Evolutionary conservation across 208 protist species (phyloP).

Genomic region (Trypanosoma caninum): DNA sequence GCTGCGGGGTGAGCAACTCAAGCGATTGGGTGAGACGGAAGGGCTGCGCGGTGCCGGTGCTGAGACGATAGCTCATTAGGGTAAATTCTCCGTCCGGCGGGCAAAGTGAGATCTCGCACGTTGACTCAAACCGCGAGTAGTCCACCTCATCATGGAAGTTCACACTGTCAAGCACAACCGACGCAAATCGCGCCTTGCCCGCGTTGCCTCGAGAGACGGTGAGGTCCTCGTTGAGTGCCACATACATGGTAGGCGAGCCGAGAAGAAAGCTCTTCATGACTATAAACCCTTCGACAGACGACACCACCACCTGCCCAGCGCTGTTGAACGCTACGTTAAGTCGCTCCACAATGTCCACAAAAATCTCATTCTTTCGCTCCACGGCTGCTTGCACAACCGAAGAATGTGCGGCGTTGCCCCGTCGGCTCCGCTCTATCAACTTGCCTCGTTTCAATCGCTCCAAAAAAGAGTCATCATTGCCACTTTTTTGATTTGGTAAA

Average conservation of each 20-base stretch:
- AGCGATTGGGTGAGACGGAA: conserved; percentile 66
- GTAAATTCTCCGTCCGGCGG: conserved; percentile 84
- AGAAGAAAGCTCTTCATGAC: conserved; percentile 90
- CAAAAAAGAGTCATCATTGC: conserved; percentile 28
- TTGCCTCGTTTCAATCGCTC: conserved; percentile 27
- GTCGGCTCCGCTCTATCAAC: conserved; percentile 32
- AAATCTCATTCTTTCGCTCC: conserved; percentile 85
- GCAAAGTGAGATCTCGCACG: conserved; percentile 57
- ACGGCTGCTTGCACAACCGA: conserved; percentile 40
- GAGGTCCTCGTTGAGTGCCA: conserved; percentile 87
- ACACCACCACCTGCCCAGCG: conserved; percentile 45
- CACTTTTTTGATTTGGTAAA: conserved; percentile 6
- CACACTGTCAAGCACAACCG: conserved; percentile 67
- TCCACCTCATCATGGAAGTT: conserved; percentile 84
- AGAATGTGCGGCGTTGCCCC: conserved; percentile 27
- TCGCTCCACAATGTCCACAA: conserved; percentile 86
- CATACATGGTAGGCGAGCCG: conserved; percentile 75
- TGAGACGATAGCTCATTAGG: conserved; percentile 90
- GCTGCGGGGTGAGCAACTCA: conserved; percentile 34
- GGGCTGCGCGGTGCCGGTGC: conserved; percentile 31
- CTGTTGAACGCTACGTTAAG: conserved; percentile 72
- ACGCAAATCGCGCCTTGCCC: conserved; percentile 17
- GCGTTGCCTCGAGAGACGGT: conserved; percentile 32
- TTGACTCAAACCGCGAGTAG: conserved; percentile 62
- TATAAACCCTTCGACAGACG: conserved; percentile 87